These are phyloP conservation scores for Coniochaeta hoffmannii DNA, from an alignment of 2,329 filamentous ascomycete genomes.

Conservation along the genomic window DNA sequence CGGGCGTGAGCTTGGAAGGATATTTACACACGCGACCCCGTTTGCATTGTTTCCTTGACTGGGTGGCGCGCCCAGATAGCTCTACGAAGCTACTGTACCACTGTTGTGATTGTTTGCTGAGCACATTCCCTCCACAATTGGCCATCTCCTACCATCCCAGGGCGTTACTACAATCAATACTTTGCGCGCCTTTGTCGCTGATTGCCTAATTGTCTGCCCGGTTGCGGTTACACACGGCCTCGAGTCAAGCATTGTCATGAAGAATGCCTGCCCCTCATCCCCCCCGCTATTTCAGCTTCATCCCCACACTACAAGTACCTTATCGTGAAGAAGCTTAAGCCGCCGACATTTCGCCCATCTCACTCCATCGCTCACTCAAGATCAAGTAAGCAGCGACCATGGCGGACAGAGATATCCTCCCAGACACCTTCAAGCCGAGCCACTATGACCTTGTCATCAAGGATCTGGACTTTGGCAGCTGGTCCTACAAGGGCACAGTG, in stretches of 20 bases:
- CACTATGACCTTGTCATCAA: constrained; percentile 81
- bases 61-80: no score
- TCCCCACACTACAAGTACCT: background rate
- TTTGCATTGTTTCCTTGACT: background rate
- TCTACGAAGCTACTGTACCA: no score
- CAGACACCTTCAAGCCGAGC: constrained; percentile 63
- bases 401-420: constrained; percentile 56
- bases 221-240: background rate
- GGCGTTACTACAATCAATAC: background rate
- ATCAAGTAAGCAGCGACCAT: constrained; percentile 26
- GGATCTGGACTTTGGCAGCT: constrained; percentile 67
- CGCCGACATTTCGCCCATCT: background rate
- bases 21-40: no score
- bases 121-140: no score
- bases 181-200: background rate
- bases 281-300: background rate
- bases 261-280: background rate
- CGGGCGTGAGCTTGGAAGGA: no score
- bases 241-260: background rate
- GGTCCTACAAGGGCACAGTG: constrained; percentile 78
- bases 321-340: background rate
- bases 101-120: no score
- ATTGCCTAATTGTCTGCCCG: background rate
- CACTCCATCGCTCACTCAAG: background rate
- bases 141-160: background rate